Conservation (phyloP, 2,329 filamentous ascomycete genomes). For the Sporothrix brunneoviolacea region DNA sequence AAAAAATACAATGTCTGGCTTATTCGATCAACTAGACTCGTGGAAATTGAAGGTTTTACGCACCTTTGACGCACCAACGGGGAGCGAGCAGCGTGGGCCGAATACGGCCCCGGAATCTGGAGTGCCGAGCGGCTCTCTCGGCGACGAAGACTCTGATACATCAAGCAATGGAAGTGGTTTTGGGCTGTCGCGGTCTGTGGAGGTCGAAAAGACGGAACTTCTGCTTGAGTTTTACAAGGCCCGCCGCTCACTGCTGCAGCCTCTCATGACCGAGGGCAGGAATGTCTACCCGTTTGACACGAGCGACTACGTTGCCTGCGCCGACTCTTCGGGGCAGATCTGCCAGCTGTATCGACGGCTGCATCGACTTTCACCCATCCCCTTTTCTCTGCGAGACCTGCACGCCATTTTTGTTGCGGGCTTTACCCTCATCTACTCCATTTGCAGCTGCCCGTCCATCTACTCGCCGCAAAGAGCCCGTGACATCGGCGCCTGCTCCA, state of each 20-base stretch:
- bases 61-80: constrained; percentile 1
- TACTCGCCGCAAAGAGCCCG: not conserved
- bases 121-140: too few relatives aligned
- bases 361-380: constrained; percentile 11
- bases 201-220: constrained; percentile 5
- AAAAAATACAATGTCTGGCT: not conserved
- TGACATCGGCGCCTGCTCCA: constrained; percentile 22
- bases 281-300: not conserved
- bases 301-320: constrained; percentile 7
- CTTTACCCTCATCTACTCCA: constrained; percentile 13
- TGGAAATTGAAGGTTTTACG: constrained; percentile 4
- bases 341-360: constrained; percentile 14
- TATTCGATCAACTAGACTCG: constrained; percentile 7
- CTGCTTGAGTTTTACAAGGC: constrained; percentile 11
- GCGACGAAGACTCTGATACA: too few relatives aligned
- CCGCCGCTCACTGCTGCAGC: constrained; percentile 10
- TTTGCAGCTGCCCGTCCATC: not conserved
- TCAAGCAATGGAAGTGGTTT: too few relatives aligned
- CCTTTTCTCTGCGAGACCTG: constrained; percentile 13
- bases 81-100: too few relatives aligned
- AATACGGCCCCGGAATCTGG: not conserved
- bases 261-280: constrained; percentile 10
- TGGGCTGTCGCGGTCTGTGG: not conserved
- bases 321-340: constrained; percentile 13
- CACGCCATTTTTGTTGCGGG: constrained; percentile 15